phyloP scores from a whole-genome alignment of 768 basidiomycete species.

The Boletus tylopilopsis region DNA sequence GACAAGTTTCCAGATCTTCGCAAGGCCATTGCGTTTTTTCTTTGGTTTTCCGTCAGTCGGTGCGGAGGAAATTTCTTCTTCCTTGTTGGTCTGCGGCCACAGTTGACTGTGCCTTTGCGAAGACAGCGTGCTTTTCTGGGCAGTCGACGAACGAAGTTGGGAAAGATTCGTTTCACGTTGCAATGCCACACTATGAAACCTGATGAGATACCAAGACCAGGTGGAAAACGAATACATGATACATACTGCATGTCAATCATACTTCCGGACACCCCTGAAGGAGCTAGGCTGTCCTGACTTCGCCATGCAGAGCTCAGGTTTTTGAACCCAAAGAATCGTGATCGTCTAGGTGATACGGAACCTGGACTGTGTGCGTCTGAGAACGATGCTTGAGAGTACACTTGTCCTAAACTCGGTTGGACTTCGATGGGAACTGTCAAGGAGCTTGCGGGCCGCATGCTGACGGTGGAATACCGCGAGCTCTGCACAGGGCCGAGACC shows the following conservation, averaged over 20 bases:
- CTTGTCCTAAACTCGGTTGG: slow-evolving; percentile 55
- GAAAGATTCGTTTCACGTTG: slow-evolving; percentile 55
- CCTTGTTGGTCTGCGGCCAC: slow-evolving; percentile 45
- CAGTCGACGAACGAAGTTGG: slow-evolving; percentile 28
- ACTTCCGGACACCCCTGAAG: slow-evolving; percentile 80
- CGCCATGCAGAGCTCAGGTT: slow-evolving; percentile 69
- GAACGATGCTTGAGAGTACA: slow-evolving; percentile 76
- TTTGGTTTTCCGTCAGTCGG: slow-evolving; percentile 48
- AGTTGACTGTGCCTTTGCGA: slow-evolving; percentile 47
- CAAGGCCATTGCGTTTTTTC: slow-evolving; percentile 76
- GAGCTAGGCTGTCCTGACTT: slow-evolving; percentile 78
- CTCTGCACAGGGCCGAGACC: slow-evolving; percentile 52
- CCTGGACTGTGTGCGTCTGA: slow-evolving; percentile 75
- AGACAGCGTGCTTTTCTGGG: slow-evolving; percentile 34
- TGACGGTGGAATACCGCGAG: slow-evolving; percentile 57
- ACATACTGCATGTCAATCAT: slow-evolving; percentile 94
- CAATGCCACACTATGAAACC: slow-evolving; percentile 59
- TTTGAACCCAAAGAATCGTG: slow-evolving; percentile 75
- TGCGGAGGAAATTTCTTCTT: slow-evolving; percentile 13
- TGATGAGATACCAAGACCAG: slow-evolving; percentile 5
- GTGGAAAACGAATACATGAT: slow-evolving; percentile 3
- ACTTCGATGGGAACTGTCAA: slow-evolving; percentile 57
- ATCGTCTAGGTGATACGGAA: slow-evolving; percentile 62
- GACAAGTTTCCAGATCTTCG: slow-evolving; percentile 79
- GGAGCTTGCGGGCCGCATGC: slow-evolving; percentile 58